A percentile compares a stretch with the other conserved stretches of the same genome.
These are phyloP conservation scores for Neurospora discreta DNA, from an alignment of 495 filamentous ascomycete species.

Conservation along the genomic window DNA sequence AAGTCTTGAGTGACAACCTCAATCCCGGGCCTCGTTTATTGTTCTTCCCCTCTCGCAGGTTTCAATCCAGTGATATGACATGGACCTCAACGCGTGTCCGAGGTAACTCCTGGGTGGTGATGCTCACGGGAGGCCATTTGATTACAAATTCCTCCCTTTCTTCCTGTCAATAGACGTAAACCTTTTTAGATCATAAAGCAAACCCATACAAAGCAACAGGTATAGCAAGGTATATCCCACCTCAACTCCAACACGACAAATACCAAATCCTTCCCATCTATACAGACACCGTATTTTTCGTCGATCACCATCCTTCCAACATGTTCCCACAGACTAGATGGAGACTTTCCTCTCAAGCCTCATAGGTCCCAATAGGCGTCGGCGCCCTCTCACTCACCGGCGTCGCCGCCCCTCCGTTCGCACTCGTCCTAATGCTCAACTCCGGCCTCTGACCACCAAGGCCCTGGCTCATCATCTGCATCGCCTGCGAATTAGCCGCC, in stretches of 20 bases:
- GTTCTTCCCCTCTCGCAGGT: no score
- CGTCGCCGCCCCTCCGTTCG: neutral
- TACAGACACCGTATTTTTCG: neutral
- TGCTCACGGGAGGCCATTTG: no score
- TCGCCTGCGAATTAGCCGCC: neutral
- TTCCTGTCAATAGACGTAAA: neutral
- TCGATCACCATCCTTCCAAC: neutral
- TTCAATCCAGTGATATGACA: no score
- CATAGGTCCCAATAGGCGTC: neutral
- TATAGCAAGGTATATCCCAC: neutral
- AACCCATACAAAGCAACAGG: neutral
- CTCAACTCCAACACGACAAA: neutral
- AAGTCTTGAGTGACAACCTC: no score
- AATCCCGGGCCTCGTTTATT: no score
- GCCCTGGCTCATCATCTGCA: neutral
- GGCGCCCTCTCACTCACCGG: neutral
- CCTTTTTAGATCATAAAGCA: neutral
- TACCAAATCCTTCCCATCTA: neutral
- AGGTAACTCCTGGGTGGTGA: no score
- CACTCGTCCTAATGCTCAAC: neutral
- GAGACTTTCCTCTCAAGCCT: neutral
- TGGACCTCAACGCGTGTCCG: no score
- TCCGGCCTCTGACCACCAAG: neutral
- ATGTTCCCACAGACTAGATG: neutral
- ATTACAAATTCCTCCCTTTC: neutral